Percentiles rank a stretch among this genome's conserved stretches.
phyloP scores from a whole-genome alignment of 2,329 filamentous ascomycete species.

The Scytalidium lignicola region DNA sequence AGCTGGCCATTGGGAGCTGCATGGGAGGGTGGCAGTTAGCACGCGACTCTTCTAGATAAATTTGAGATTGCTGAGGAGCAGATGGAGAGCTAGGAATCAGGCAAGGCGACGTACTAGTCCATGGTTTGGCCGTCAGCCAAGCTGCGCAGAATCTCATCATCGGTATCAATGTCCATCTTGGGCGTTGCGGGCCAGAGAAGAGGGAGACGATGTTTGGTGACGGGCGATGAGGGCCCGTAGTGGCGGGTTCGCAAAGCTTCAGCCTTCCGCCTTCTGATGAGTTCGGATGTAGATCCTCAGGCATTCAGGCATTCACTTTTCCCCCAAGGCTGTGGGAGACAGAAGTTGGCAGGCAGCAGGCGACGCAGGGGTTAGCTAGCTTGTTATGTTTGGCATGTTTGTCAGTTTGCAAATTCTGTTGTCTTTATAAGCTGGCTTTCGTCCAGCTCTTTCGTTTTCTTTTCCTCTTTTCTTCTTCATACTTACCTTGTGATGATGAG shows the following conservation, averaged over 20 bases:
- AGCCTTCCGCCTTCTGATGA: background rate
- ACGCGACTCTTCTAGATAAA: background rate
- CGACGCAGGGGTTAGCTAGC: too few species aligned
- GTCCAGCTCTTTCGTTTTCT: background rate
- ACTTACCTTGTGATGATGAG: constrained; percentile 15
- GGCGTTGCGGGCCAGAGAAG: constrained; percentile 3
- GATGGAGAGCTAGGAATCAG: background rate
- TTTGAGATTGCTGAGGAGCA: background rate
- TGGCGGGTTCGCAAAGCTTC: background rate
- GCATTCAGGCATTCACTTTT: too few species aligned
- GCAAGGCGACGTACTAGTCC: constrained; percentile 44
- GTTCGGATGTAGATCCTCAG: background rate
- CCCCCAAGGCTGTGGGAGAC: background rate
- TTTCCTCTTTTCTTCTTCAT: constrained; percentile 12
- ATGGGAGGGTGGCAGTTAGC: constrained; percentile 16
- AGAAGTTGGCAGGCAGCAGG: too few species aligned
- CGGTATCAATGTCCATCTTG: constrained; percentile 52
- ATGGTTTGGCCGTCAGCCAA: constrained; percentile 48
- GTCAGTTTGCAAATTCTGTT: background rate
- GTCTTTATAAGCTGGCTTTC: background rate
- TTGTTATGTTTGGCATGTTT: background rate
- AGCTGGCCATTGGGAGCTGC: constrained; percentile 33
- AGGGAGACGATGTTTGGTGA: background rate
- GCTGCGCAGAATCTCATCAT: constrained; percentile 33
- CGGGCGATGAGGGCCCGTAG: background rate